Conservation (phyloP, 495 filamentous ascomycete species). For the Cercophora sp. region DNA sequence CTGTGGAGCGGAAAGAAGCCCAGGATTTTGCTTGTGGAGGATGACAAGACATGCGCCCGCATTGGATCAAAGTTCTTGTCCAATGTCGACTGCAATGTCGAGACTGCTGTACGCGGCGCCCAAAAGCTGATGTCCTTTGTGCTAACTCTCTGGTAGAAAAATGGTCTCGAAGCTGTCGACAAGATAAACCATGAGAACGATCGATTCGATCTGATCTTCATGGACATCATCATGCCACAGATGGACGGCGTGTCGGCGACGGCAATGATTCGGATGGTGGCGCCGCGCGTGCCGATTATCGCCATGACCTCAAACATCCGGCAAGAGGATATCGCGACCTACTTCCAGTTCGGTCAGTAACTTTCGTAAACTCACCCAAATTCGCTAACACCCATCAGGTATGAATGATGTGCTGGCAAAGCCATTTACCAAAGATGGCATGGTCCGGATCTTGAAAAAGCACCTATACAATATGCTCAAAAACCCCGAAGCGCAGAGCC, state of each 20-base stretch:
- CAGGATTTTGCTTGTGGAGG: slow-evolving; percentile 87
- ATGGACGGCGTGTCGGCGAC: slow-evolving; percentile 94
- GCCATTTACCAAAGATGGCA: slow-evolving; percentile 93
- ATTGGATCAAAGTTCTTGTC: slow-evolving; percentile 94
- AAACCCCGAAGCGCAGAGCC: slow-evolving; percentile 33
- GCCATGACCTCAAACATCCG: slow-evolving; percentile 99
- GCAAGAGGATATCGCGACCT: slow-evolving; percentile 93
- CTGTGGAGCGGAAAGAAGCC: slow-evolving; percentile 75
- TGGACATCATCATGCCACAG: slow-evolving; percentile 99
- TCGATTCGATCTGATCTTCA: slow-evolving; percentile 89
- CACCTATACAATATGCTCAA: slow-evolving; percentile 72
- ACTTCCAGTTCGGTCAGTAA: slow-evolving; percentile 90
- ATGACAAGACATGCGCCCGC: slow-evolving; percentile 88
- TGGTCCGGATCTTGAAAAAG: slow-evolving; percentile 85
- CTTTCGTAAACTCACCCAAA: not conserved
- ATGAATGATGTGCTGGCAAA: slow-evolving; percentile 99
- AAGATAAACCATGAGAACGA: slow-evolving; percentile 73
- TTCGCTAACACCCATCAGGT: slow-evolving; percentile 48
- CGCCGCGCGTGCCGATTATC: slow-evolving; percentile 80
- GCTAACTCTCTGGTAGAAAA: slow-evolving; percentile 29
- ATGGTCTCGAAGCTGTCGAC: slow-evolving; percentile 89
- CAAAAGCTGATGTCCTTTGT: not conserved
- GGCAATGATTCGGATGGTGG: slow-evolving; percentile 86
- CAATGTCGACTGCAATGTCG: slow-evolving; percentile 82
- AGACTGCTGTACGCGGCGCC: slow-evolving; percentile 72